A percentile compares a stretch with the other conserved stretches of the same genome.
Conservation (phyloP, 129 eudicot genomes). For the Flaveria linearis region DNA sequence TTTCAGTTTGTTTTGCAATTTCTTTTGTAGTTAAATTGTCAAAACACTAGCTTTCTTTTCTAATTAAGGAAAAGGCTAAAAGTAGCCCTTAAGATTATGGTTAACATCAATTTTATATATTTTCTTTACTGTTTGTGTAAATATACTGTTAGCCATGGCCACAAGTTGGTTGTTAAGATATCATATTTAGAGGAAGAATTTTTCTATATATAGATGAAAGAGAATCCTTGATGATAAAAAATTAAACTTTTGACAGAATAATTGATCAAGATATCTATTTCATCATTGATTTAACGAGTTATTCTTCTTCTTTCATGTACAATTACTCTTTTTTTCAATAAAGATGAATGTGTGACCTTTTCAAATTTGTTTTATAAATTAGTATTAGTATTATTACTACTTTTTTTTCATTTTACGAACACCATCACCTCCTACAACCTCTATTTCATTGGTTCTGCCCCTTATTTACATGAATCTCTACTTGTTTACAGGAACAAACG, state of each 20-base stretch:
- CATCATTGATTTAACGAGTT: not conserved
- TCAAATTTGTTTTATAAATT: not conserved
- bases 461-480: conserved; percentile 4
- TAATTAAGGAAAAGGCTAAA: not conserved
- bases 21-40: not conserved
- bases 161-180: not conserved
- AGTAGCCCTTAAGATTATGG: not conserved
- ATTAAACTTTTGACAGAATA: not conserved
- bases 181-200: not conserved
- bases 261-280: not conserved
- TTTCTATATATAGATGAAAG: not conserved
- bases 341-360: not conserved
- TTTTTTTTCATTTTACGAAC: not conserved
- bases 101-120: not conserved
- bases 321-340: not conserved
- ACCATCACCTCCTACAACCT: not conserved
- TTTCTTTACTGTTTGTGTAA: not conserved
- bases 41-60: not conserved
- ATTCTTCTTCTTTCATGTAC: not conserved
- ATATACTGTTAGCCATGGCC: not conserved
- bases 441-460: not conserved
- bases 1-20: not conserved
- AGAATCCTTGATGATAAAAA: not conserved
- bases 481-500: conserved; percentile 75
- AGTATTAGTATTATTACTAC: not conserved